Base-by-base conservation (phyloP, 1,284 basidiomycete species). In the Rhodotorula sp. region DNA sequence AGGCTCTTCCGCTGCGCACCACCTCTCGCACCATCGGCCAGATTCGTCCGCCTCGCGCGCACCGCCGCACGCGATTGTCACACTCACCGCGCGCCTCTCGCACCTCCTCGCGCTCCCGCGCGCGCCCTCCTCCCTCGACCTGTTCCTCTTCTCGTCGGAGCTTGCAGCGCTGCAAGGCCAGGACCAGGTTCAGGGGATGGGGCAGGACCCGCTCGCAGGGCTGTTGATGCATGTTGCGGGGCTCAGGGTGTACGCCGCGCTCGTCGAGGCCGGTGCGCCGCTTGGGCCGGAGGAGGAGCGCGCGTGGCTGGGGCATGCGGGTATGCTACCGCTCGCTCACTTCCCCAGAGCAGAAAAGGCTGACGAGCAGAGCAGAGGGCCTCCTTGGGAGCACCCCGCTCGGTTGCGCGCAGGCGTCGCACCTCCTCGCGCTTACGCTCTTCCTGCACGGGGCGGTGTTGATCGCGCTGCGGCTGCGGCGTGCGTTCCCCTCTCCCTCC, bases 401-500 rank as follows among this genome's bases (percentile, higher is more conserved):
- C 51, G 41, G 34, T 17, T 29, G 58, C 53, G 51, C 61, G 15
- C 61, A 62, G 36, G 50, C 54, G 27, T 39, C 34, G 22, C 58
- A 54, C 6, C 48, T 55, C 12, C 51, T 66, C 41, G 39, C 59
- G 7, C 27, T 61, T 1, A 29, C 51, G 17, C 32, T 51, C 22
- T 61, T 46, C 51, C 41, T 66, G 17, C 65, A 66, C 34, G 32
- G 39, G 2, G 22, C 54, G n/a, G 41, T 66, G 27, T 41, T 66
- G 27, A 36, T 66, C 27, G 50, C 51, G 17, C 32, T 66, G 5
- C 65, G 58, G 3, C 44, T 55, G 5, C 58, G 51, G 17, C 25
- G 65, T 66, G 19, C 21, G 65, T 41, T 19, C 8, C 44, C 44
- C 5, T 44, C 44, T 19, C 15, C 32, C 27, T 29, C 32, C 46